These are phyloP conservation scores for Ambrosia hybrid DNA, from an alignment of 140 eudicot genomes.

Conservation along the genomic window DNA sequence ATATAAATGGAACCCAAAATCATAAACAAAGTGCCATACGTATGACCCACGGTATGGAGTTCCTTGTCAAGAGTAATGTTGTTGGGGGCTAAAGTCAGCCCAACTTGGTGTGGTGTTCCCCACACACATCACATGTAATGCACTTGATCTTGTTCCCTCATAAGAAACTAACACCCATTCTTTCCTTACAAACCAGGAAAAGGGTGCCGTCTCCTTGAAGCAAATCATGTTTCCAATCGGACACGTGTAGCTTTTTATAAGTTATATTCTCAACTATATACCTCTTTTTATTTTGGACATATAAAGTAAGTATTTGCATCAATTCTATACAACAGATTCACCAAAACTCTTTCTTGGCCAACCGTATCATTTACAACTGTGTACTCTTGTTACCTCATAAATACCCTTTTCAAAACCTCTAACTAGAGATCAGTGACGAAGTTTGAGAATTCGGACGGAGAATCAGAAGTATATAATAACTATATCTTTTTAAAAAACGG, in stretches of 20 bases:
- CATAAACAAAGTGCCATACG: background rate
- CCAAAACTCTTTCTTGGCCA: background rate
- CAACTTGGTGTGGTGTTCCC: conserved; percentile 13
- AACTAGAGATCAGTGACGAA: too few species aligned
- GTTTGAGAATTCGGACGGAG: too few species aligned
- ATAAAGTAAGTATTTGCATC: background rate
- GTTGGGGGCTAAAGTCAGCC: background rate
- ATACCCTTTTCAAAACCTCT: too few species aligned
- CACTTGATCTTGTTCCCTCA: conserved; percentile 18
- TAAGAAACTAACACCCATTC: conserved; percentile 17
- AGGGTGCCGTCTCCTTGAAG: background rate
- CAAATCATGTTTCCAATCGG: conserved; percentile 1
- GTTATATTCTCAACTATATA: background rate
- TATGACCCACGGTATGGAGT: conserved; percentile 7
- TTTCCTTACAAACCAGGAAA: conserved; percentile 12
- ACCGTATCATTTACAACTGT: background rate
- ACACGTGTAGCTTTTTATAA: background rate
- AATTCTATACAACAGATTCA: too few species aligned
- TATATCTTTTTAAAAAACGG: too few species aligned
- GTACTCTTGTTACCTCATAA: too few species aligned
- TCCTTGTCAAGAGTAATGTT: background rate
- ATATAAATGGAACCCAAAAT: background rate
- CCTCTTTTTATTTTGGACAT: background rate
- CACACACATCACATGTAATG: conserved; percentile 12
- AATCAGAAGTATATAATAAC: too few species aligned